Evolutionary conservation across 2,329 filamentous ascomycete species (phyloP), one percentile per base, ranked within the genome.

Genomic region (Penicillium hordei): DNA sequence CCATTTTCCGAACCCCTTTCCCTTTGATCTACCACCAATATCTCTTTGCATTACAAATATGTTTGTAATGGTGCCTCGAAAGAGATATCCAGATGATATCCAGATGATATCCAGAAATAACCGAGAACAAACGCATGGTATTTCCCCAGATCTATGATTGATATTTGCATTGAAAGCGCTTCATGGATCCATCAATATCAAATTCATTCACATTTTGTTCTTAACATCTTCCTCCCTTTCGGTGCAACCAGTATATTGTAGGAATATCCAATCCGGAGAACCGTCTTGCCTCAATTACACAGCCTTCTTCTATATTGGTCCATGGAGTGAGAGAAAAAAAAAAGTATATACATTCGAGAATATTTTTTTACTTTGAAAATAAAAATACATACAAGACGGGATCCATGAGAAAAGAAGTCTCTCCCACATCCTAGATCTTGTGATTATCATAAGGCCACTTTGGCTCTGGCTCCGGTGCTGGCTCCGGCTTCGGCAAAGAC

Each of bases 261-360:
- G 31, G 31, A 46, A 46, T 21, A 33, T 21, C n/a, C 4, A 46
- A 21, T 21, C 43, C 2, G 12, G 6, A 31, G 10, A 31, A 31
- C 43, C 27, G n/a, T 21, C 4, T 13, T 21, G 2, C 15, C 8
- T 48, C 19, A 33, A 33, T 48, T 13, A 49, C 21, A 38, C 9
- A 8, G 33, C 21, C 23, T 19, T 15, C n/a, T 27, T 19, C n/a
- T 15, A 12, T 15, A 9, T n/a, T 25, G 13, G 8, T 17, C 34
- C 12, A 21, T 13, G 2, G 12, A 40, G 36, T 19, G 17, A n/a
- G 25, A 29, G 23, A 17, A 56, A 33, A 50, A 40, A 34, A 45
- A 38, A 31, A 38, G 49, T 60, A 61, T 61, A 57, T 60, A 61
- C 59, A 60, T 48, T 48, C 36, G 25, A 19, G 48, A 53, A 48